Percentiles rank a stretch among this genome's conserved stretches.
Conservation (phyloP, 495 filamentous ascomycete genomes). For the Physcia stellaris region DNA sequence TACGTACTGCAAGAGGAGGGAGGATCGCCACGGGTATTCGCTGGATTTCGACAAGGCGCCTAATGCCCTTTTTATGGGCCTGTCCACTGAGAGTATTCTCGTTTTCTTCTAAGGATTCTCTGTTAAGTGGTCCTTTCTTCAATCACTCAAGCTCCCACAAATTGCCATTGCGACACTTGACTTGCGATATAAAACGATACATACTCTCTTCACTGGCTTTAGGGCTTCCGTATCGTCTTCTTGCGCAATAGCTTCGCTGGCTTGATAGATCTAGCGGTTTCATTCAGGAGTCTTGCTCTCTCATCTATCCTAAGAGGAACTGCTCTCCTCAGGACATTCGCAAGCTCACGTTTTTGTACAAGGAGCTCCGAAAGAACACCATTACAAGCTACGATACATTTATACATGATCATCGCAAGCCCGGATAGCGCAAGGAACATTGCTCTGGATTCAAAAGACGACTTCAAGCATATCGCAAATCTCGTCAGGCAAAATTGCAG, state of each 20-base stretch:
- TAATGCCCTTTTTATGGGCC: constrained; percentile 44
- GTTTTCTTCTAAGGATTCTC: constrained; percentile 34
- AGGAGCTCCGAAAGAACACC: constrained; percentile 35
- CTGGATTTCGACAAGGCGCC: constrained; percentile 11
- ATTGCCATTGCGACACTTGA: constrained; percentile 49
- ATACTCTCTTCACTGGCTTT: constrained; percentile 13
- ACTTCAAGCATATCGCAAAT: no score
- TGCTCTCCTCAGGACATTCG: constrained; percentile 29
- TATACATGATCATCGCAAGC: no score
- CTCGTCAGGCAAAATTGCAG: no score
- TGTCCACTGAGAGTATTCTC: constrained; percentile 58
- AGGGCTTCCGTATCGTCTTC: constrained; percentile 54
- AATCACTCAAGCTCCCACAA: constrained; percentile 78
- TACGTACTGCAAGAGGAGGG: constrained; percentile 4
- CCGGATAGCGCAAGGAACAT: no score
- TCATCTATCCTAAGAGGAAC: constrained; percentile 31
- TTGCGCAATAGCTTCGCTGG: constrained; percentile 27
- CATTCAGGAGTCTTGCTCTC: constrained; percentile 60
- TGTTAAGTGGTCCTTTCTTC: constrained; percentile 51
- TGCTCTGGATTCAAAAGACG: no score
- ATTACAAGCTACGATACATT: no score
- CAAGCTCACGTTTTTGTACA: constrained; percentile 31
- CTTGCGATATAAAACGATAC: constrained; percentile 70
- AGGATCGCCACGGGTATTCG: constrained; percentile 1
- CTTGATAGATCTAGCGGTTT: constrained; percentile 12